These are phyloP conservation scores for Hawksworthiomyces lignivorus DNA, from an alignment of 2,329 filamentous ascomycete species.

Conservation along the genomic window DNA sequence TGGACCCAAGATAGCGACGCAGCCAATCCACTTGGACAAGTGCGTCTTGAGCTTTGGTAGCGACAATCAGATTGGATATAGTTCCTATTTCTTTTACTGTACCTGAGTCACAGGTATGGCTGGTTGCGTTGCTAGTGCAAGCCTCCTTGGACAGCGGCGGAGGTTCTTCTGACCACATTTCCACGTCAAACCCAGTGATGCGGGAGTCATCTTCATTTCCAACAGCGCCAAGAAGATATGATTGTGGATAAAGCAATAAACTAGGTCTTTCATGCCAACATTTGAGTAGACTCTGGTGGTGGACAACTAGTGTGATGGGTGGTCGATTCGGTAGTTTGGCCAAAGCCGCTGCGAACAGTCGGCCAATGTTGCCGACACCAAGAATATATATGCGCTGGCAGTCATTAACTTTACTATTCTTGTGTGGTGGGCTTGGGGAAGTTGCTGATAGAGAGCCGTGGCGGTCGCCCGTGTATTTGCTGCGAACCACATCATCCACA, in stretches of 20 bases:
- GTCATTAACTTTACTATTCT: not conserved
- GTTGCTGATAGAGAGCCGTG: too few species aligned
- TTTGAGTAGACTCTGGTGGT: conserved; percentile 44
- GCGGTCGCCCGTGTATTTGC: too few species aligned
- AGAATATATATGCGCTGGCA: conserved; percentile 62
- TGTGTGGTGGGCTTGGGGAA: too few species aligned
- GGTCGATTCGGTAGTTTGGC: conserved; percentile 52
- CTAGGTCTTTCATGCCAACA: conserved; percentile 38
- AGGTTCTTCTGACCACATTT: conserved; percentile 45
- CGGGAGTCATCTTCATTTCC: conserved; percentile 15
- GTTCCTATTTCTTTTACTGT: conserved; percentile 10
- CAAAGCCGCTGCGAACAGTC: conserved; percentile 68
- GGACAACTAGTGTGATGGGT: conserved; percentile 74
- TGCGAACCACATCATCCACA: conserved; percentile 1
- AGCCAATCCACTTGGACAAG: conserved; percentile 53
- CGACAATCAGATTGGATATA: conserved; percentile 69
- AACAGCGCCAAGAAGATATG: conserved; percentile 15
- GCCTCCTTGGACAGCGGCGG: conserved; percentile 24
- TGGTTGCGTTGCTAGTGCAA: too few species aligned
- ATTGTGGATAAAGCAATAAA: conserved; percentile 30
- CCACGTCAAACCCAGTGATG: conserved; percentile 37
- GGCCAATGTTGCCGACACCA: conserved; percentile 74
- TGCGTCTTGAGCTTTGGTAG: conserved; percentile 66
- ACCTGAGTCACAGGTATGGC: too few species aligned
- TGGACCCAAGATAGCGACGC: conserved; percentile 50